Evolutionary conservation across 164 flowering plant species (phyloP).

Genomic region (Macadamia integrifolia): DNA sequence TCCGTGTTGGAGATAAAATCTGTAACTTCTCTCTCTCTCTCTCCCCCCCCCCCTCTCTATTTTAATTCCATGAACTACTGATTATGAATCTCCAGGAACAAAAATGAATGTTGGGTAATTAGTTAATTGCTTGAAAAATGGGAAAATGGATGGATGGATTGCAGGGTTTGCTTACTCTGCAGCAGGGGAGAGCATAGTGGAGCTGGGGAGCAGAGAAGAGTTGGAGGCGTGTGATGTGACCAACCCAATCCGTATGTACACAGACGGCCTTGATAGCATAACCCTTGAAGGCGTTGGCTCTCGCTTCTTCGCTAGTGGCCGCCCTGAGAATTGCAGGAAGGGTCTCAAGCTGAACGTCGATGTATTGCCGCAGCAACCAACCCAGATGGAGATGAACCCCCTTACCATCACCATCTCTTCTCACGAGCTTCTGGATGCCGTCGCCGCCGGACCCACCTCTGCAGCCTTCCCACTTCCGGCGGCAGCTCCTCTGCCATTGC

Average conservation of each 20-base stretch:
- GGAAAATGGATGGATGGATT: neutral
- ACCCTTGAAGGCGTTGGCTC: constrained; percentile 49
- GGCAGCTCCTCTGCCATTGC: neutral
- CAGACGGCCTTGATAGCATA: constrained; percentile 49
- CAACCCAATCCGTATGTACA: constrained; percentile 71
- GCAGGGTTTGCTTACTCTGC: constrained; percentile 80
- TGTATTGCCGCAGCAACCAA: constrained; percentile 28
- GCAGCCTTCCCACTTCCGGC: constrained; percentile 24
- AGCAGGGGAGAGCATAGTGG: constrained; percentile 48
- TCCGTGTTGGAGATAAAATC: constrained; percentile 70
- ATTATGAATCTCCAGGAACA: no score
- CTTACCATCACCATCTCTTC: constrained; percentile 4
- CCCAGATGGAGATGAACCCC: neutral
- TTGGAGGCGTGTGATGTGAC: constrained; percentile 52
- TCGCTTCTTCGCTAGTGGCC: constrained; percentile 66
- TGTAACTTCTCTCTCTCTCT: constrained; percentile 40
- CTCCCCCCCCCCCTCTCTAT: neutral
- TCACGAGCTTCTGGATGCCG: neutral
- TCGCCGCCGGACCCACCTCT: constrained; percentile 29
- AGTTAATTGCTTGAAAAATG: no score
- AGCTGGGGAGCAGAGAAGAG: constrained; percentile 57
- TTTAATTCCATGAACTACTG: no score
- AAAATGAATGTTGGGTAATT: no score
- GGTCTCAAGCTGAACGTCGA: constrained; percentile 66
- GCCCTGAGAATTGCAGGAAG: constrained; percentile 49